A percentile compares a stretch with the other conserved stretches of the same genome.
Evolutionary conservation across 208 protist genomes (phyloP).

Genomic region (Porcisia deanei): DNA sequence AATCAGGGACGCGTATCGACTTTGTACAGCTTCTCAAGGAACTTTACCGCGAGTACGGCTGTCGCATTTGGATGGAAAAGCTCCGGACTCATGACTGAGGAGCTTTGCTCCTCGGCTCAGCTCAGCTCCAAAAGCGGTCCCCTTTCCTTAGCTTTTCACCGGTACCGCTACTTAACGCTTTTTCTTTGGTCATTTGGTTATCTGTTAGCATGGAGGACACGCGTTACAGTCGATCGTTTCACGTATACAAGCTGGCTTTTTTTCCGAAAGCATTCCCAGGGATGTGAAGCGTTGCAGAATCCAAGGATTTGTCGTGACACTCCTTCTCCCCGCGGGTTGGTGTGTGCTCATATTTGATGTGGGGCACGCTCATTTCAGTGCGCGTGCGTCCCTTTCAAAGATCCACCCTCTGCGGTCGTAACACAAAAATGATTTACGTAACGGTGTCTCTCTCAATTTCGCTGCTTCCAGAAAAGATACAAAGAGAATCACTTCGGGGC

Average conservation of each 20-base stretch:
- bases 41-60: slow-evolving; percentile 85
- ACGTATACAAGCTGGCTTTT: not conserved
- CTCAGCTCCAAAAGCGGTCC: too few relatives aligned
- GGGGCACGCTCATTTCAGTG: not conserved
- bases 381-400: not conserved
- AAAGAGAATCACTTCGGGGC: not conserved
- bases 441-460: not conserved
- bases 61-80: slow-evolving; percentile 93
- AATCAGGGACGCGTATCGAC: slow-evolving; percentile 67
- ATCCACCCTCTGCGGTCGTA: not conserved
- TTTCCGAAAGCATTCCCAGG: not conserved
- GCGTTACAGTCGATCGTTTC: too few relatives aligned
- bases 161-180: too few relatives aligned
- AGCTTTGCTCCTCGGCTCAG: not conserved
- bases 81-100: slow-evolving; percentile 37
- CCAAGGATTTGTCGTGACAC: not conserved
- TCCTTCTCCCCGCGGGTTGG: not conserved
- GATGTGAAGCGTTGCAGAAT: not conserved
- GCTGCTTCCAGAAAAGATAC: not conserved
- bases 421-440: not conserved
- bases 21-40: slow-evolving; percentile 86
- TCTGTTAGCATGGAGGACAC: not conserved
- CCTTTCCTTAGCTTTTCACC: too few relatives aligned
- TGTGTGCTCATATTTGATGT: not conserved
- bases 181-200: too few relatives aligned